Evolutionary conservation across 1,139 yeast species (phyloP), one percentile per base, ranked within the genome.

Genomic region (Suhomyces bokatorum): DNA sequence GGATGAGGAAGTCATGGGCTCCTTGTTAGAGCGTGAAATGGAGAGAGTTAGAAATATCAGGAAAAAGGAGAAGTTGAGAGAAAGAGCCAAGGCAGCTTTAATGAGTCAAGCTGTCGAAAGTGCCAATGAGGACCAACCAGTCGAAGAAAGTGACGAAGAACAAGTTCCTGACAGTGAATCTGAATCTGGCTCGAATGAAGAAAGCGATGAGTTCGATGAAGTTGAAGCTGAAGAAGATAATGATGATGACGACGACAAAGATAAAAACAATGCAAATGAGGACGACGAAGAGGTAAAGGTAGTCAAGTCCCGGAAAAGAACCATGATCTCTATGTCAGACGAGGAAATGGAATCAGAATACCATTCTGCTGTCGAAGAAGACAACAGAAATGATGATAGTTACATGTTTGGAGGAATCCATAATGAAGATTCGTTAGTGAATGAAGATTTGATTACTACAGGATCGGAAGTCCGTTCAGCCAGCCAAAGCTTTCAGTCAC

Each of bases 1-100:
- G 51, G 75, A 70, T 42, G 76, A 70, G 39, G 75, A 70, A 42
- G 62, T 67, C 17, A 69, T 70, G 75, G 75, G 74, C 3, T 62
- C 69, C 68, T 53, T 85, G 37, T 68, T 85, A 51, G 89, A 85
- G 52, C 73, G 79, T 46, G 91, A 85, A 57, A 73, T 81, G 54
- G 77, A 77, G 50, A 69, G 83, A 50, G 78, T 70, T 28, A 65
- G 80, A 55, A 71, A 68, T 41, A 70, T 78, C 28, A 69, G 83
- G 46, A 77, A 73, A 53, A 74, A 72, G 45, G 87, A 80, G 45
- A 72, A 76, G 48, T 49, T 68, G 31, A 61, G 62, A 43, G 77
- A 71, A 49, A 66, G 57, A 45, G 77, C 76, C 2, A 67, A 64
- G 43, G 46, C 56, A 43, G 74, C 73, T 2, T 57, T 69, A 42